Evolutionary conservation across 768 basidiomycete genomes (phyloP).

Genomic region (Sporobolomyces pararoseus): DNA sequence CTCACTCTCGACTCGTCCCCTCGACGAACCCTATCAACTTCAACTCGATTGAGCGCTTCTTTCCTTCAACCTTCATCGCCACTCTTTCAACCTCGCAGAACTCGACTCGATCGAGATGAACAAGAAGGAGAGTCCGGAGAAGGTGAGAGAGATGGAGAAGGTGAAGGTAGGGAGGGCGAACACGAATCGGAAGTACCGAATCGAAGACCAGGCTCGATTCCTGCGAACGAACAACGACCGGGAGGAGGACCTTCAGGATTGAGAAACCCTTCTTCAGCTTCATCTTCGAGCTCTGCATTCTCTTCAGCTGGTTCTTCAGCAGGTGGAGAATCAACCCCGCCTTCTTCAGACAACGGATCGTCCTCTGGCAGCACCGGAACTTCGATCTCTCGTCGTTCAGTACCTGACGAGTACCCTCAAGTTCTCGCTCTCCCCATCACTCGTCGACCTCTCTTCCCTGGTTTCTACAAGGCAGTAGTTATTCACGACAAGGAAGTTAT

Average conservation of each 20-base stretch:
- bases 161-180: not conserved
- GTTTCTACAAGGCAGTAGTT: conserved; percentile 97
- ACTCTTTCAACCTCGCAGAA: conserved; percentile 13
- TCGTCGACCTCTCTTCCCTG: conserved; percentile 89
- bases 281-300: conserved; percentile 7
- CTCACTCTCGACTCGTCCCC: not conserved
- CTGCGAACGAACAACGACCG: not conserved
- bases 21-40: conserved; percentile 8
- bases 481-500: conserved; percentile 86
- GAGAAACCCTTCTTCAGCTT: not conserved
- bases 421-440: conserved; percentile 93
- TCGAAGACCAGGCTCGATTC: conserved; percentile 8
- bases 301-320: conserved; percentile 19
- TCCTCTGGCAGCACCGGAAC: not conserved
- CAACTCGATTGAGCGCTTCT: conserved; percentile 4
- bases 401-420: conserved; percentile 65
- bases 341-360: conserved; percentile 11
- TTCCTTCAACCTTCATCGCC: conserved; percentile 16
- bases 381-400: conserved; percentile 24
- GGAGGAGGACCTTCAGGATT: not conserved
- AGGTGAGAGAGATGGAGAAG: conserved; percentile 10
- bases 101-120: not conserved
- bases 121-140: conserved; percentile 5
- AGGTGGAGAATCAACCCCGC: conserved; percentile 15
- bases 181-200: not conserved